Conservation (phyloP, 2,329 filamentous ascomycete species). For the Aureobasidium subglaciale region DNA sequence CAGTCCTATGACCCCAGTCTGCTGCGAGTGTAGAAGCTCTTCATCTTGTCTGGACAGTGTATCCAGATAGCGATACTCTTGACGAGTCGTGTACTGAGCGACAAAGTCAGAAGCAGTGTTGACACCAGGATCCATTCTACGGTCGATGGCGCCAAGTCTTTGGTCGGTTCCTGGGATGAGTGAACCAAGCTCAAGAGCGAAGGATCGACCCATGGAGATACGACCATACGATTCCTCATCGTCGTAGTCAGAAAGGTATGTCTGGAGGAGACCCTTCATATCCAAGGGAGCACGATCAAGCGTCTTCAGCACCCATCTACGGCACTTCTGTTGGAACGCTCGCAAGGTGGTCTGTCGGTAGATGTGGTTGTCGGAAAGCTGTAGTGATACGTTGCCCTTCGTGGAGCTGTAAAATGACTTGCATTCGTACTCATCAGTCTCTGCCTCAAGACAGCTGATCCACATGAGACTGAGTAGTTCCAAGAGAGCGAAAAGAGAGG, state of each 20-base stretch:
- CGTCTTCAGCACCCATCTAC: slow-evolving; percentile 69
- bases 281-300: slow-evolving; percentile 84
- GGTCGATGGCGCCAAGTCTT: slow-evolving; percentile 73
- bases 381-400: slow-evolving; percentile 70
- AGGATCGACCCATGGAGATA: slow-evolving; percentile 84
- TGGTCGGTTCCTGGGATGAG: slow-evolving; percentile 81
- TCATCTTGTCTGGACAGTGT: slow-evolving; percentile 60
- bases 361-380: slow-evolving; percentile 88
- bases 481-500: slow-evolving; percentile 83
- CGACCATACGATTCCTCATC: slow-evolving; percentile 83
- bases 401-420: slow-evolving; percentile 71
- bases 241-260: slow-evolving; percentile 90
- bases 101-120: slow-evolving; percentile 95
- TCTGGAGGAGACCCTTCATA: slow-evolving; percentile 90
- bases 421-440: slow-evolving; percentile 89
- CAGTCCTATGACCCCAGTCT: not conserved
- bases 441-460: slow-evolving; percentile 86
- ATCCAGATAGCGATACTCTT: slow-evolving; percentile 88
- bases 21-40: slow-evolving; percentile 36
- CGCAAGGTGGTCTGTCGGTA: slow-evolving; percentile 75
- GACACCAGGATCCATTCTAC: slow-evolving; percentile 63
- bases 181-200: slow-evolving; percentile 87
- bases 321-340: slow-evolving; percentile 67
- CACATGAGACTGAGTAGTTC: slow-evolving; percentile 93
- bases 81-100: slow-evolving; percentile 91